phyloP scores from a whole-genome alignment of 176 grass and related monocot species.

The Ensete glaucum region DNA sequence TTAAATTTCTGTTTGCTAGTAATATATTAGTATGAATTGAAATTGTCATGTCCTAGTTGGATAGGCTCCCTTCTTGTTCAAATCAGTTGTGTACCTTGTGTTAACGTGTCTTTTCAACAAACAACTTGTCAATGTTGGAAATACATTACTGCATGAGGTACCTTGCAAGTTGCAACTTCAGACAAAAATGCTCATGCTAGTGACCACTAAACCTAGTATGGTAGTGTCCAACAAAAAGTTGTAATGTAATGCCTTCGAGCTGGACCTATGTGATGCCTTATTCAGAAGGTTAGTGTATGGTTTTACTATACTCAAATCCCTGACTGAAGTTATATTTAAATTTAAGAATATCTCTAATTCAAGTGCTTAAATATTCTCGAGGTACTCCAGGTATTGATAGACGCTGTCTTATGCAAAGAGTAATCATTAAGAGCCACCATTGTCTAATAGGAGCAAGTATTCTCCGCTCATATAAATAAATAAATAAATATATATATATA shows the following conservation, averaged over 20 bases:
- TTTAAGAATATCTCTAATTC: background rate
- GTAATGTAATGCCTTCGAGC: too few species aligned
- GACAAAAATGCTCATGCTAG: too few species aligned
- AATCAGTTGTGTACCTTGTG: background rate
- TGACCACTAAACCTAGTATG: background rate
- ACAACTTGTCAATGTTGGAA: too few species aligned
- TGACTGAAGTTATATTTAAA: background rate
- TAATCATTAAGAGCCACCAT: too few species aligned
- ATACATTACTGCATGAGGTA: too few species aligned
- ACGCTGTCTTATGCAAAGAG: too few species aligned
- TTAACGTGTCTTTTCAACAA: background rate
- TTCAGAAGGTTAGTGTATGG: background rate
- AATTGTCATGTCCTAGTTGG: background rate
- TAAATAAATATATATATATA: too few species aligned
- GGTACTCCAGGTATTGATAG: background rate
- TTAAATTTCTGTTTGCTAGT: background rate
- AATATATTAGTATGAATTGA: background rate
- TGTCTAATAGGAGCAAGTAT: too few species aligned
- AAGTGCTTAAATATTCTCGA: background rate
- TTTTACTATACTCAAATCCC: background rate
- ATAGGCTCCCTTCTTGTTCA: background rate
- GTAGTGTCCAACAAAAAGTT: background rate
- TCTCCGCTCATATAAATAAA: too few species aligned
- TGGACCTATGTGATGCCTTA: background rate
- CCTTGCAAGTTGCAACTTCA: too few species aligned